phyloP scores from a whole-genome alignment of 192 early-diverging fungal genomes.

The Gaertneriomyces semiglobifer region DNA sequence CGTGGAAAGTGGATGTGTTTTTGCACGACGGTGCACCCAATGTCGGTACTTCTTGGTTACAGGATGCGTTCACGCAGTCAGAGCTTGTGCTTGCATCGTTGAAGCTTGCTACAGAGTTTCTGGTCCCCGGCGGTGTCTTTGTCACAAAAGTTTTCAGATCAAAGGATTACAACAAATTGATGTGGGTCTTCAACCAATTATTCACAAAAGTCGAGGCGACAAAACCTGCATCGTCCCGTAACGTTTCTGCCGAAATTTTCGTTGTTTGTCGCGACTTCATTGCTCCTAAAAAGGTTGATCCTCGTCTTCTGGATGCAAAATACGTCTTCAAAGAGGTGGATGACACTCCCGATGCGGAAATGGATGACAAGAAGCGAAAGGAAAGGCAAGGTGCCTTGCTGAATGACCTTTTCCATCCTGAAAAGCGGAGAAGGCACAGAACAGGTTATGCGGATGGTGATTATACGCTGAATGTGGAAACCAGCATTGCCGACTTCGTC shows the following conservation, averaged over 20 bases:
- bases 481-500: conserved; percentile 78
- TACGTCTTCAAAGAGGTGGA: conserved; percentile 93
- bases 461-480: conserved; percentile 77
- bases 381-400: conserved; percentile 45
- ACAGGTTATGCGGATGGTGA: conserved; percentile 98
- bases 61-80: conserved; percentile 94
- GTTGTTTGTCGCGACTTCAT: conserved; percentile 92
- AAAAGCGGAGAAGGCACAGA: conserved; percentile 86
- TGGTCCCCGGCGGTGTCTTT: conserved; percentile 88
- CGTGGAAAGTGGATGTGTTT: conserved; percentile 98
- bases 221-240: conserved; percentile 95
- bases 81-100: conserved; percentile 89
- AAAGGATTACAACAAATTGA: conserved; percentile 98
- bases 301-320: conserved; percentile 86
- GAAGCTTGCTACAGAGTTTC: conserved; percentile 91
- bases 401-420: conserved; percentile 87
- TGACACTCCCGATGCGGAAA: conserved; percentile 48
- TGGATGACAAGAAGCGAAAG: conserved; percentile 51
- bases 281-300: conserved; percentile 94
- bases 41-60: conserved; percentile 91
- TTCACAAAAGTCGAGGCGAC: conserved; percentile 97
- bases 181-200: conserved; percentile 98
- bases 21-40: conserved; percentile 99
- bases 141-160: conserved; percentile 98
- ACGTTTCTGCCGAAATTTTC: conserved; percentile 99